A percentile compares a stretch with the other conserved stretches of the same genome.
Evolutionary conservation across 2,329 filamentous ascomycete genomes (phyloP).

Genomic region (Diplocarpon mali): DNA sequence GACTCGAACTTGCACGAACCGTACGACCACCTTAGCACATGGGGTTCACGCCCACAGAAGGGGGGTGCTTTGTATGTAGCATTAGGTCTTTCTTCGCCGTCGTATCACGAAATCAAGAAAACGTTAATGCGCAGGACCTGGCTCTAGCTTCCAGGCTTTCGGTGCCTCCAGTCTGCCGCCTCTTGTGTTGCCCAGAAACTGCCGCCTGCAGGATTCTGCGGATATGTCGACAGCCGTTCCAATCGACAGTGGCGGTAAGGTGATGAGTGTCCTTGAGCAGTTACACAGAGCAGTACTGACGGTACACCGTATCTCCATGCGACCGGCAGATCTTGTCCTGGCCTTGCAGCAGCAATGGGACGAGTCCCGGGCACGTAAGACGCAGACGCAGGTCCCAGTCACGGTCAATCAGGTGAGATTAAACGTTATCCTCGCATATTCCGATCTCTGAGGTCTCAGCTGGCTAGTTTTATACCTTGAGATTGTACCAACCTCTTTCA

Average conservation of each 20-base stretch:
- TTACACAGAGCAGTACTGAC: slow-evolving; percentile 5
- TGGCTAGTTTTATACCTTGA: too few relatives aligned
- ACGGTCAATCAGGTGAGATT: too few relatives aligned
- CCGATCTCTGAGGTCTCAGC: too few relatives aligned
- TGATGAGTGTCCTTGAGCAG: slow-evolving; percentile 8
- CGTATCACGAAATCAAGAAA: slow-evolving; percentile 8
- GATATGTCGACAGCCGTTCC: slow-evolving; percentile 11
- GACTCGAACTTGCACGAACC: slow-evolving; percentile 14
- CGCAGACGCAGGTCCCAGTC: background rate
- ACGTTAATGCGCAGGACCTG: slow-evolving; percentile 3
- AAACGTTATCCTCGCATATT: too few relatives aligned
- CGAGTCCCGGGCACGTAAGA: background rate
- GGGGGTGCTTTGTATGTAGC: slow-evolving; percentile 19
- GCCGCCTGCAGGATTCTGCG: background rate
- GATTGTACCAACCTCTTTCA: too few relatives aligned
- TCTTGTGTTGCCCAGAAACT: background rate
- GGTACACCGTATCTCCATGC: slow-evolving; percentile 1
- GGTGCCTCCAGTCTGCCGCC: background rate
- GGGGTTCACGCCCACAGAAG: slow-evolving; percentile 17
- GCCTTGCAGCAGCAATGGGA: slow-evolving; percentile 1
- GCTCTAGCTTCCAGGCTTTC: background rate
- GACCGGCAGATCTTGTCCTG: background rate
- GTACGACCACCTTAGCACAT: slow-evolving; percentile 22
- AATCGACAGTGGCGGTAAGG: slow-evolving; percentile 1
- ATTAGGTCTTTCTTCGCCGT: slow-evolving; percentile 15